A percentile compares a stretch with the other conserved stretches of the same genome.
phyloP scores from a whole-genome alignment of 768 basidiomycete genomes.

The Pulveroboletus sp. region DNA sequence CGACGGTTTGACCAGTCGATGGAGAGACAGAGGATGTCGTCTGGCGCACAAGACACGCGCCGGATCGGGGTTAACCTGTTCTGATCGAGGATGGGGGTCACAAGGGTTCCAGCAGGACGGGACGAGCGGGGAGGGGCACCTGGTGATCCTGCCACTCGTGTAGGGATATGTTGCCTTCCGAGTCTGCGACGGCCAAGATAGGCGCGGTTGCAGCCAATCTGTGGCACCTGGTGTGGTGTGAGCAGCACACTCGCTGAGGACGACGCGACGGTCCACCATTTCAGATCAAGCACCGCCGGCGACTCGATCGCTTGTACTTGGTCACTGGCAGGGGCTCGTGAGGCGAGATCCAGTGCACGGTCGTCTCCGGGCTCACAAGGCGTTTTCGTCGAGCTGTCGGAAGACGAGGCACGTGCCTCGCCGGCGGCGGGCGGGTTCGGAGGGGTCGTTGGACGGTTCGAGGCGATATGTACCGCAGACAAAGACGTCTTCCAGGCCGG shows the following conservation, averaged over 20 bases:
- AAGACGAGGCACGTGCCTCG: constrained; percentile 75
- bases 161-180: constrained; percentile 74
- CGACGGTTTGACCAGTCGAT: constrained; percentile 88
- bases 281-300: constrained; percentile 88
- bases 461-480: constrained; percentile 93
- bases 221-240: constrained; percentile 54
- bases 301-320: constrained; percentile 66
- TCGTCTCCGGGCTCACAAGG: constrained; percentile 33
- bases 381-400: constrained; percentile 31
- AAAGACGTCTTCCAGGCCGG: constrained; percentile 55
- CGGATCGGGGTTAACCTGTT: constrained; percentile 37
- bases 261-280: constrained; percentile 63
- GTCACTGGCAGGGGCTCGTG: constrained; percentile 35
- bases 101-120: neutral
- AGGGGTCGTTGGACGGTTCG: constrained; percentile 28
- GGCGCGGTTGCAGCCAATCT: constrained; percentile 39
- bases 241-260: neutral
- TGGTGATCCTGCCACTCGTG: constrained; percentile 50
- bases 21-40: constrained; percentile 76
- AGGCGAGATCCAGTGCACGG: neutral
- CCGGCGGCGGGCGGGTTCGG: constrained; percentile 37
- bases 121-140: constrained; percentile 30
- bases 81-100: constrained; percentile 28
- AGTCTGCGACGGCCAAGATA: constrained; percentile 73
- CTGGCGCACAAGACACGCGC: constrained; percentile 44